phyloP scores from a whole-genome alignment of 1,284 basidiomycete genomes.

The Microstroma glucosiphilum region DNA sequence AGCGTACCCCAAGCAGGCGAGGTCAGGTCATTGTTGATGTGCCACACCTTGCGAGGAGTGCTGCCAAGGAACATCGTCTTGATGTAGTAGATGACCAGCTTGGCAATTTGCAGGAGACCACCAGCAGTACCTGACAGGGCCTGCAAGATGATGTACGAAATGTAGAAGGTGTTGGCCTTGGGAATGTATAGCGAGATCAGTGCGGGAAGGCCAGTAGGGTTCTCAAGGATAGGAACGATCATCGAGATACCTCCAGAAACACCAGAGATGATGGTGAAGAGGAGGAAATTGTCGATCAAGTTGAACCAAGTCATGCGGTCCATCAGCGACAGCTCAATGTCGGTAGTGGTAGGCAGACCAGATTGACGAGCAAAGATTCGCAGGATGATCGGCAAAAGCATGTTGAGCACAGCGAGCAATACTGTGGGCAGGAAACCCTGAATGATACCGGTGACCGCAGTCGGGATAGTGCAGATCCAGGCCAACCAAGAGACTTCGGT shows the following conservation, averaged over 20 bases:
- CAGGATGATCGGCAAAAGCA: conserved; percentile 80
- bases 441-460: conserved; percentile 67
- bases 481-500: conserved; percentile 63
- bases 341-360: conserved; percentile 71
- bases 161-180: conserved; percentile 82
- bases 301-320: conserved; percentile 83
- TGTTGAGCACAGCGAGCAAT: conserved; percentile 78
- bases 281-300: conserved; percentile 54
- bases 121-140: conserved; percentile 58
- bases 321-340: conserved; percentile 84
- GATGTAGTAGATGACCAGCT: conserved; percentile 74
- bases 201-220: conserved; percentile 31
- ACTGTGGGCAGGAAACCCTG: conserved; percentile 69
- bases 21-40: conserved; percentile 65
- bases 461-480: conserved; percentile 68
- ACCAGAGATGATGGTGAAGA: conserved; percentile 42
- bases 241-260: conserved; percentile 26
- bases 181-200: conserved; percentile 62
- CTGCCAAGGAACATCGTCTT: conserved; percentile 76
- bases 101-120: conserved; percentile 71
- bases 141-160: conserved; percentile 63
- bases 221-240: conserved; percentile 24
- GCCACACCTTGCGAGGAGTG: conserved; percentile 77
- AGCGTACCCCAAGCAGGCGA: conserved; percentile 76
- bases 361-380: conserved; percentile 69